Base-by-base conservation (phyloP, 2,329 filamentous ascomycete genomes). In the Bipolaris zeicola region DNA sequence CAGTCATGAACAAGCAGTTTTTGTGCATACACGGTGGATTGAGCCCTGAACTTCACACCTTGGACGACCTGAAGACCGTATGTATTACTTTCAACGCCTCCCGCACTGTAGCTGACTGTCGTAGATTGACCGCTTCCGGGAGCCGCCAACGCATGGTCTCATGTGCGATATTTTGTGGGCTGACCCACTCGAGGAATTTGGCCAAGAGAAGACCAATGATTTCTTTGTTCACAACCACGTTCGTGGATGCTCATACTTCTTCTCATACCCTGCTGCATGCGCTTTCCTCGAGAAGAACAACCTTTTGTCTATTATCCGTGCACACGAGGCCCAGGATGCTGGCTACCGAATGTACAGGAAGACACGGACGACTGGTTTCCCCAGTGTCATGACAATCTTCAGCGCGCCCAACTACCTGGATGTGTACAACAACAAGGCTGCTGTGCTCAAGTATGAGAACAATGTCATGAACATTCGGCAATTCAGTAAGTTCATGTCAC, bases 81-180 rank as follows among this genome's bases (percentile, higher is more conserved):
- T 66, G 90, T 64, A 20, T 39, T 22, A 16, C 20, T 20, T 16
- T 6, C 3, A 11, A 10, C 4, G 6, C 1, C 6, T 5, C 49
- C 43, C 44, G 16, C 24, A 26, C 39, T 50, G 60, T 49, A 45
- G 57, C 72, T 75, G 41, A 75, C 55, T 34, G 50, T 20, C 8
- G 6, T 34, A 96, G 89, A 96, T 99, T 77, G 94, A 99, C 77
- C 92, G 95, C 58, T 99, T 99, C 86, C 87, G 93, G 58, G 95
- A 99, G 78, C 95, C 95, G 43, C 95, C 95, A 3, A 99, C 95
- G 2, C 94, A 98, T 73, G 95, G 95, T 47, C 82, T 99, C 66
- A 99, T 99, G 95, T 99, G 95, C 79, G 95, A 99, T 75, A 96
- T 99, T 61, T 89, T 99, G 24, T 99, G 95, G 95, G 95, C 95